A percentile compares a stretch with the other conserved stretches of the same genome.
Conservation (phyloP, 2,329 filamentous ascomycete species). For the Claviceps humidiphila region DNA sequence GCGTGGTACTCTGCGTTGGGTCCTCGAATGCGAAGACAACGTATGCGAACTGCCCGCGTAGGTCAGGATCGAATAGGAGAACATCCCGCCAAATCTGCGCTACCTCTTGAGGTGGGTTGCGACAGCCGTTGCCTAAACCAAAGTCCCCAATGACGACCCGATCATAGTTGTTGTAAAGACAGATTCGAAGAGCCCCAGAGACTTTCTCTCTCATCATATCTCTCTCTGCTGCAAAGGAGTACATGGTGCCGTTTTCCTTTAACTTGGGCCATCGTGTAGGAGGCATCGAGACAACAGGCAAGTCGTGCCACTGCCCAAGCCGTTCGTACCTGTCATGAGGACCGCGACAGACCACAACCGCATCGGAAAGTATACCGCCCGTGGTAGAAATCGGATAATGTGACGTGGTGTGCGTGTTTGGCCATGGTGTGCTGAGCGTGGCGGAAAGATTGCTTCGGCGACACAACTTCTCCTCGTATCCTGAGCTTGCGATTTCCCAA, state of each 20-base stretch:
- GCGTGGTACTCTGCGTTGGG: constrained; percentile 36
- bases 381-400: constrained; percentile 62
- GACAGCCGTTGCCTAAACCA: constrained; percentile 48
- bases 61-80: constrained; percentile 47
- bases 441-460: constrained; percentile 61
- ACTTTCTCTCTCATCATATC: constrained; percentile 64
- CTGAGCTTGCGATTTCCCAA: constrained; percentile 51
- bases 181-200: constrained; percentile 56
- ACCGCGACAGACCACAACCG: constrained; percentile 61
- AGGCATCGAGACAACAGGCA: constrained; percentile 63
- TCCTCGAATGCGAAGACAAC: constrained; percentile 55
- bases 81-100: constrained; percentile 54
- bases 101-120: constrained; percentile 52
- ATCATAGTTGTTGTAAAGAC: constrained; percentile 43
- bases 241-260: constrained; percentile 50
- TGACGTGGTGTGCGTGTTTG: constrained; percentile 26
- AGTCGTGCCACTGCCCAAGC: constrained; percentile 38
- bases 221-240: constrained; percentile 58
- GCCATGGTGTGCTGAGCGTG: constrained; percentile 48
- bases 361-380: constrained; percentile 56
- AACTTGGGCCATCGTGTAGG: constrained; percentile 63
- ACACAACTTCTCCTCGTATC: constrained; percentile 53
- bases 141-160: constrained; percentile 51
- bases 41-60: constrained; percentile 46
- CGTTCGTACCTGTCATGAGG: constrained; percentile 52